Percentiles rank a stretch among this genome's conserved stretches.
phyloP scores from a whole-genome alignment of 257 asterid species.

The Agastache rugosa region DNA sequence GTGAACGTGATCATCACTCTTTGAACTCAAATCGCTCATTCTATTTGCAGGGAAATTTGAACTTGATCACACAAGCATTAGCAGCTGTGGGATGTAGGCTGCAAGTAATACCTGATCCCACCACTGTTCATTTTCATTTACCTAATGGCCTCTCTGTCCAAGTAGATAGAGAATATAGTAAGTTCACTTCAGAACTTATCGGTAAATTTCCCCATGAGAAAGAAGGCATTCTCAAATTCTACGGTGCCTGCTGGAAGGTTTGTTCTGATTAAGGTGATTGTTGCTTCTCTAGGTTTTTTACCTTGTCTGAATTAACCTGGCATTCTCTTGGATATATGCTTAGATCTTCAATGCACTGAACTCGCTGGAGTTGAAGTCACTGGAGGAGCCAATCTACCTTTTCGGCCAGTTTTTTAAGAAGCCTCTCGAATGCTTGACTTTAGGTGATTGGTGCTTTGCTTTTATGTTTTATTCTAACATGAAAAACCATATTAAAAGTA shows the following conservation, averaged over 20 bases:
- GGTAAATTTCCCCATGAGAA: conserved; percentile 87
- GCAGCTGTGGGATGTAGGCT: conserved; percentile 93
- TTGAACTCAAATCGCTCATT: conserved; percentile 7
- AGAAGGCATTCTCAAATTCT: conserved; percentile 84
- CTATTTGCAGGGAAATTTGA: conserved; percentile 79
- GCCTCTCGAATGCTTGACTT: conserved; percentile 93
- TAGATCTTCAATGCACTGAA: conserved; percentile 93
- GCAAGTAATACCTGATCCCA: conserved; percentile 94
- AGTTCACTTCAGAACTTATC: conserved; percentile 77
- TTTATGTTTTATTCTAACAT: background rate
- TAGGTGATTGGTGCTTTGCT: conserved; percentile 56
- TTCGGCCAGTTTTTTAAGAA: conserved; percentile 90
- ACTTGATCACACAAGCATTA: conserved; percentile 92
- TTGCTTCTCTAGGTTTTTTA: conserved; percentile 42
- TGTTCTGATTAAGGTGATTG: conserved; percentile 60
- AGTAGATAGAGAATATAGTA: conserved; percentile 78
- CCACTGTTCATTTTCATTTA: conserved; percentile 93
- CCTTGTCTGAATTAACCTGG: conserved; percentile 34
- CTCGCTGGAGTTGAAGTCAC: conserved; percentile 91
- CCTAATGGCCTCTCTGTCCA: conserved; percentile 84
- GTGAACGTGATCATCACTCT: background rate
- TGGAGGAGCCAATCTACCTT: conserved; percentile 95
- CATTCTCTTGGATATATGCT: conserved; percentile 41
- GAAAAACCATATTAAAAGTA: background rate
- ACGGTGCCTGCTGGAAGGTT: conserved; percentile 97